Conservation (phyloP, 176 grass and related monocot species). For the Zizania latifolia region DNA sequence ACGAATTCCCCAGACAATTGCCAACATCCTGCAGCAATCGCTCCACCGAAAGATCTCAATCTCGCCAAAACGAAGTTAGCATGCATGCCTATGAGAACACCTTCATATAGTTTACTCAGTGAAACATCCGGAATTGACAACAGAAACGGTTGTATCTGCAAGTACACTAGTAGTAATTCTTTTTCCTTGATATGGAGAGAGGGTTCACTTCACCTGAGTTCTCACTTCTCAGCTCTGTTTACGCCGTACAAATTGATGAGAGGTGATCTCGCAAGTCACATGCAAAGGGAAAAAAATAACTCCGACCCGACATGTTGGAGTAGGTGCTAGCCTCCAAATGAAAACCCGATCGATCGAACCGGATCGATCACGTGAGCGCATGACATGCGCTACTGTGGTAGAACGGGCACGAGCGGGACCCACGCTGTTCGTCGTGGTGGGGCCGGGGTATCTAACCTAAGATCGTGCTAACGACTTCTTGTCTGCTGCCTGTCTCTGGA, state of each 20-base stretch:
- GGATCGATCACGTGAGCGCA: background rate
- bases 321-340: background rate
- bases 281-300: background rate
- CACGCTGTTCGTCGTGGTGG: background rate
- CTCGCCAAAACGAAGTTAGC: background rate
- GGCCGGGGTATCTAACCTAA: conserved; percentile 21
- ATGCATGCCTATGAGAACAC: background rate
- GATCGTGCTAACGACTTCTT: conserved; percentile 50
- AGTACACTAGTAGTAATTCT: too few species aligned
- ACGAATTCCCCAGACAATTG: background rate
- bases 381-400: background rate
- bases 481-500: conserved; percentile 22
- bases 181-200: too few species aligned
- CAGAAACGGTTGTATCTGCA: too few species aligned
- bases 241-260: background rate
- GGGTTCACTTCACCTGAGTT: too few species aligned
- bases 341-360: background rate
- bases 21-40: conserved; percentile 11
- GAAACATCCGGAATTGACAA: background rate
- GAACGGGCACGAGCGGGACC: background rate
- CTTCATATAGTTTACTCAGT: background rate
- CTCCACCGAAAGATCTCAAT: background rate
- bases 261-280: background rate
- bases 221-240: background rate
- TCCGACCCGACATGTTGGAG: conserved; percentile 16